Evolutionary conservation across 164 flowering plant species (phyloP), one percentile per base, ranked within the genome.

Genomic region (Magnolia kwangsiensis): DNA sequence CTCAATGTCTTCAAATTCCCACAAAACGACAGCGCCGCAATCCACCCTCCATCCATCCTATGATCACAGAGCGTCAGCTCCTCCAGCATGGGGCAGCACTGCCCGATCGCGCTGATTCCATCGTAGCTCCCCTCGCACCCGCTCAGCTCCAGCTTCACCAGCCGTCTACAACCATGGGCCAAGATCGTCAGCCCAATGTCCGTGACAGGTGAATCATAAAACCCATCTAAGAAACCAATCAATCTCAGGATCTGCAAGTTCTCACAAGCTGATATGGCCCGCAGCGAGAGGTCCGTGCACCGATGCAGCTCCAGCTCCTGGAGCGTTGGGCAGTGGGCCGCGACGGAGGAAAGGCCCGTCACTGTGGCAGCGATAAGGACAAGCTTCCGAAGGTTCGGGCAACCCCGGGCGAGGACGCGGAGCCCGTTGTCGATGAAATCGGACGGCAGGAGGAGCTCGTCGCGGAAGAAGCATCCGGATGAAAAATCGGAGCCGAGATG

Each of bases 121-220:
- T 89, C 98, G 77, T 92, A 93, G 73, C 98, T 92, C 71, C 99
- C 99, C 78, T 91, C 94, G 77, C 98, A 96, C n/a, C 98, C 96
- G 72, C 79, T 76, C 69, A 96, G 78, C 88, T 94, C 98, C 69
- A 96, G 89, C 90, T 91, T 94, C 80, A 93, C 91, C 78, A 96
- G 82, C 58, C 96, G 82, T 79, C 80, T 86, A 78, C 99, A 94
- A 67, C 97, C 98, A 49, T 94, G 96, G 0, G 98, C 99, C 77
- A 96, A 78, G 51, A 94, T 89, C 8, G 97, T 96, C 77, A 96
- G 78, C 69, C 99, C 98, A 51, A 93, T 81, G 82, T 96, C 99
- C 4, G 97, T 80, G 70, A 94, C 84, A n/a, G 82, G 78, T 0
- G 91, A 87, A 64, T 68, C 67, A 67, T 92, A 92, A 73, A 93